phyloP scores from a whole-genome alignment of 2,329 filamentous ascomycete species.

The Phaeosphaeriaceae sp. region DNA sequence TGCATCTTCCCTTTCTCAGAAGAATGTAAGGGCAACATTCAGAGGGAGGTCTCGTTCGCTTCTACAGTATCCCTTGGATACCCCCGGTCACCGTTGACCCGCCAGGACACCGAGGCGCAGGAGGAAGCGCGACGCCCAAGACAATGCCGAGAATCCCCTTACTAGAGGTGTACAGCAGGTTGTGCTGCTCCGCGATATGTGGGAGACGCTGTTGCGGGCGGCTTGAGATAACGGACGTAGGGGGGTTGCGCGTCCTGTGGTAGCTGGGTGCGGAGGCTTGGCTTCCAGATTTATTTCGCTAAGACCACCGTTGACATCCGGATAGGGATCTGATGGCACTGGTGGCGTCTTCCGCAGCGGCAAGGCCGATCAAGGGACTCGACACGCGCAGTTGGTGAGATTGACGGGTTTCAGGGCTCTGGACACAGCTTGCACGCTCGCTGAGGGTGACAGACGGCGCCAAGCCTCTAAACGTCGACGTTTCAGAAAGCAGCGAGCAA shows the following conservation, averaged over 20 bases:
- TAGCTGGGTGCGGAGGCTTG: slow-evolving; percentile 32
- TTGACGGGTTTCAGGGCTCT: slow-evolving; percentile 13
- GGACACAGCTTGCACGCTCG: slow-evolving; percentile 26
- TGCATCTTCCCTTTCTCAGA: slow-evolving; percentile 75
- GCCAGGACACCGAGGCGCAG: slow-evolving; percentile 36
- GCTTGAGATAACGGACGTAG: slow-evolving; percentile 8
- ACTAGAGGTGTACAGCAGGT: background rate
- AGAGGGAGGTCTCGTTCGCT: slow-evolving; percentile 37
- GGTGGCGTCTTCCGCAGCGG: slow-evolving; percentile 32
- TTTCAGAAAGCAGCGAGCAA: slow-evolving; percentile 33
- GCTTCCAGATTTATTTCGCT: slow-evolving; percentile 40
- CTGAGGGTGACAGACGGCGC: slow-evolving; percentile 19
- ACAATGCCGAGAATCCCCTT: slow-evolving; percentile 8
- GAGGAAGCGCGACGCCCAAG: slow-evolving; percentile 18
- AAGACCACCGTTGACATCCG: slow-evolving; percentile 43
- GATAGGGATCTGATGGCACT: slow-evolving; percentile 27
- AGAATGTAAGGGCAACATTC: slow-evolving; percentile 69
- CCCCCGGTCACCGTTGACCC: slow-evolving; percentile 45
- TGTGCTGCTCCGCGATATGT: background rate
- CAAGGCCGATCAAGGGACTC: slow-evolving; percentile 31
- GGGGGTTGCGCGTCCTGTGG: slow-evolving; percentile 29
- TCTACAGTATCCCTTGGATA: slow-evolving; percentile 43
- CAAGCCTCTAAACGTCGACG: slow-evolving; percentile 32
- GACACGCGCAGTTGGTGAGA: slow-evolving; percentile 24
- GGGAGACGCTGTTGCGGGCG: slow-evolving; percentile 1